Evolutionary conservation across 2,329 filamentous ascomycete species (phyloP).

Genomic region (Colletotrichum incanum): DNA sequence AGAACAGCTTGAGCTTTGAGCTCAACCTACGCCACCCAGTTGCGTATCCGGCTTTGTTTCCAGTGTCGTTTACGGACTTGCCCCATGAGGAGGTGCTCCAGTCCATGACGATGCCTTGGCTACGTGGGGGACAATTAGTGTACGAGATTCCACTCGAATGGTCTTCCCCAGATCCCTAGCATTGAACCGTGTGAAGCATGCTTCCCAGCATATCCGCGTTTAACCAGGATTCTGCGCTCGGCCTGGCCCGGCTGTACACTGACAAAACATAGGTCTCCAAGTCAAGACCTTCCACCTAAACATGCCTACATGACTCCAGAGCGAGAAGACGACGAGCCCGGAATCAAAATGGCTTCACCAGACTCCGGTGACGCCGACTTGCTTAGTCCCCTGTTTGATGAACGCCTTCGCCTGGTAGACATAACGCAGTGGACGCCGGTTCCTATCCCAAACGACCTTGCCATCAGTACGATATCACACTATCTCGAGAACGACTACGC

Average conservation of each 20-base stretch:
- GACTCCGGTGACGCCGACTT: background rate
- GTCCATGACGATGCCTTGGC: background rate
- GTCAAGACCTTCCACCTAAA: background rate
- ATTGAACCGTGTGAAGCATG: background rate
- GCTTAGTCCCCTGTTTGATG: constrained; percentile 8
- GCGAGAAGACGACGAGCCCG: constrained; percentile 8
- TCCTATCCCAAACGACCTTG: constrained; percentile 26
- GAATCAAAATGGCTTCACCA: background rate
- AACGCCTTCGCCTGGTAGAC: constrained; percentile 6
- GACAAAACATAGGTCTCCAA: background rate
- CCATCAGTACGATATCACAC: constrained; percentile 11
- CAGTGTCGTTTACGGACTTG: constrained; percentile 17
- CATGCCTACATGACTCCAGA: background rate
- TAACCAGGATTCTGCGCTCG: background rate
- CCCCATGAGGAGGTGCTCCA: constrained; percentile 1
- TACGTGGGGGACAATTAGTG: background rate
- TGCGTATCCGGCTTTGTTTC: constrained; percentile 11
- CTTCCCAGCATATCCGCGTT: background rate
- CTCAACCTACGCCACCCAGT: constrained; percentile 14
- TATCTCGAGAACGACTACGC: constrained; percentile 33
- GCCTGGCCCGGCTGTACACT: background rate
- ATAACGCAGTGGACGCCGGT: constrained; percentile 20
- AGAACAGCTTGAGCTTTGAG: constrained; percentile 26
- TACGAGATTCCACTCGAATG: constrained; percentile 1
- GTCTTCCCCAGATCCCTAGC: background rate